phyloP scores from a whole-genome alignment of 208 protist genomes.

The Herpetomonas samuelpessoai region DNA sequence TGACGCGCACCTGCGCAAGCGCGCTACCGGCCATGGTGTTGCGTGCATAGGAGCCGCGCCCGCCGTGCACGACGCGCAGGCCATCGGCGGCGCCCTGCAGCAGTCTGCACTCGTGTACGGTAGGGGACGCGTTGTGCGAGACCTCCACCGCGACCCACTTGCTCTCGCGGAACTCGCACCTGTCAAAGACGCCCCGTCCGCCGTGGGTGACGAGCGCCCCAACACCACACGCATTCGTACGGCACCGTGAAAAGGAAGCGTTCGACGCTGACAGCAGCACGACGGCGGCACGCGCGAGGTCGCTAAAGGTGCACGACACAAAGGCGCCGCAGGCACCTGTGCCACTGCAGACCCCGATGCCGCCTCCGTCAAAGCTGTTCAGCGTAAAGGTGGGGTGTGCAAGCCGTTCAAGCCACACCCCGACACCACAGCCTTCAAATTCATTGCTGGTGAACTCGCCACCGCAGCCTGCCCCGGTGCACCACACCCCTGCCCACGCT shows the following conservation, averaged over 20 bases:
- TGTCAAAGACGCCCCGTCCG: conserved; percentile 29
- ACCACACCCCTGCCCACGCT: conserved; percentile 29
- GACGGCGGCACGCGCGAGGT: conserved; percentile 11
- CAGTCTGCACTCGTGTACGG: conserved; percentile 19
- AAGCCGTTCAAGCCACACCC: conserved; percentile 19
- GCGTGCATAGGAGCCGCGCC: conserved; percentile 19
- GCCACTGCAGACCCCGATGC: conserved; percentile 21
- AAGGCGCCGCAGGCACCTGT: conserved; percentile 18
- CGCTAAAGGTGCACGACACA: conserved; percentile 22
- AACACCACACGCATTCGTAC: conserved; percentile 13
- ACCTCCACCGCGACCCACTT: conserved; percentile 23
- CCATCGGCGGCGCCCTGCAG: conserved; percentile 16
- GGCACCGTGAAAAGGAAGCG: conserved; percentile 19
- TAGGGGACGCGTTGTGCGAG: conserved; percentile 16
- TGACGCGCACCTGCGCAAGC: conserved; percentile 22
- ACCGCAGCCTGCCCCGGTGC: conserved; percentile 15
- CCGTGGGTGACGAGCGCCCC: conserved; percentile 17
- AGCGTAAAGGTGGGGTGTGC: conserved; percentile 23
- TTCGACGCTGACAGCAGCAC: conserved; percentile 19
- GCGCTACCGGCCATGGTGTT: conserved; percentile 28
- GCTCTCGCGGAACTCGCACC: conserved; percentile 20
- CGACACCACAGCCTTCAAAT: conserved; percentile 28
- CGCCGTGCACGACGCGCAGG: conserved; percentile 13
- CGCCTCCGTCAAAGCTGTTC: conserved; percentile 27
- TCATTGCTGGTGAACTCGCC: conserved; percentile 23